Percentiles rank a stretch among this genome's conserved stretches.
These are phyloP conservation scores for Rhizophagus clarus DNA, from an alignment of 192 early-diverging fungal species.

Conservation along the genomic window DNA sequence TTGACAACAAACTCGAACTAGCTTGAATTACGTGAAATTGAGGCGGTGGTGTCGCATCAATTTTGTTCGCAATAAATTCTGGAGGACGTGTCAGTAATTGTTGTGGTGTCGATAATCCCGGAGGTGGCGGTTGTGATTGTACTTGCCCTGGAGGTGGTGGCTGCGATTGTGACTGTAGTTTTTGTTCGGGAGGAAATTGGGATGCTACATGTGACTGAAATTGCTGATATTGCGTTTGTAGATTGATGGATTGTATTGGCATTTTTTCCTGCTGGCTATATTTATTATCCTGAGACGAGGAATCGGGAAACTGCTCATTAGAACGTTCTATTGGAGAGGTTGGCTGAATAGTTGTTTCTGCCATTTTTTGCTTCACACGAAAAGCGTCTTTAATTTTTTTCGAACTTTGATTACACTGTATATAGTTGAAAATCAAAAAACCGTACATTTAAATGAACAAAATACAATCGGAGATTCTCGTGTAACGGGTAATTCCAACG, in stretches of 20 bases:
- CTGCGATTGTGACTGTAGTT: not conserved
- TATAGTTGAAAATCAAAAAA: no score
- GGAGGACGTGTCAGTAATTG: not conserved
- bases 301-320: not conserved
- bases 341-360: not conserved
- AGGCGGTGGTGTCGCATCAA: not conserved
- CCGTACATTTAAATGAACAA: no score
- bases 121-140: constrained; percentile 8
- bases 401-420: no score
- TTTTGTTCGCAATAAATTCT: not conserved
- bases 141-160: constrained; percentile 10
- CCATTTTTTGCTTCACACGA: not conserved
- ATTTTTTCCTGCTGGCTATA: not conserved
- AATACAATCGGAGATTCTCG: no score
- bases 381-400: no score
- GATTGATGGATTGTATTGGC: not conserved
- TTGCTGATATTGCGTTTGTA: constrained; percentile 29
- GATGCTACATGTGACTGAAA: not conserved
- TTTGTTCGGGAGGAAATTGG: not conserved
- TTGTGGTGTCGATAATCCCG: not conserved
- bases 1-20: not conserved
- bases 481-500: no score
- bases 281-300: not conserved
- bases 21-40: not conserved
- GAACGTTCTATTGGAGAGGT: not conserved